Base-by-base conservation (phyloP, 768 basidiomycete genomes). In the Lactifluus piperatus region DNA sequence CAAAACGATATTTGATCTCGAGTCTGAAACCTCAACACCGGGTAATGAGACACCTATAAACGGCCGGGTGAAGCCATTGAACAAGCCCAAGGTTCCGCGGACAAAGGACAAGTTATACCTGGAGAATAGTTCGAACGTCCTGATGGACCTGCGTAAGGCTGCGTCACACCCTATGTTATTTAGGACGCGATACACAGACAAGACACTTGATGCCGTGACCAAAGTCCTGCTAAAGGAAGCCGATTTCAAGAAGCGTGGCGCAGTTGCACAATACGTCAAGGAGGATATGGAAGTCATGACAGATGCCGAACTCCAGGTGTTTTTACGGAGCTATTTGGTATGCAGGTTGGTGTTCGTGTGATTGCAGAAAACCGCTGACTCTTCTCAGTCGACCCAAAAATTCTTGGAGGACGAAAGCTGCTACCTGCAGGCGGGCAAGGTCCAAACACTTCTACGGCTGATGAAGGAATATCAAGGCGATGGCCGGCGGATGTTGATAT, bases 221-320 rank as follows among this genome's bases (percentile, higher is more conserved):
- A 90, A 81, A 67, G 83, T 86, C 52, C 77, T 97, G 52, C 72
- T 98, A 70, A 91, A 91, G 70, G 95, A 97, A 69, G 85, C 89
- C 4, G 91, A 95, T 67, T 98, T 93, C 73, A 88, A 83, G 73
- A 88, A 85, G 70, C 82, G 88, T 16, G 84, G 84, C 0, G 86
- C 88, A 8, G 70, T 89, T 45, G 90, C 84, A 66, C 82, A 94
- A 32, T 81, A 85, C 61, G 92, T 99, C 51, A 91, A 92, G 69
- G 97, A 99, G 71, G 97, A 99, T 71, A 92, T 99, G 89, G 83
- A 89, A 65, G 87, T 97, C 20, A 98, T 98, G 95, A 95, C 93
- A 45, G 97, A 99, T 72, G 87, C 93, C 8, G 97, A 98, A 73
- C 76, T 99, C 36, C 92, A 97, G 67, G 72, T 81, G 43, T 95